Percentiles rank a stretch among this genome's conserved stretches.
Conservation (phyloP, 2,329 filamentous ascomycete genomes). For the Fusarium avenaceum region DNA sequence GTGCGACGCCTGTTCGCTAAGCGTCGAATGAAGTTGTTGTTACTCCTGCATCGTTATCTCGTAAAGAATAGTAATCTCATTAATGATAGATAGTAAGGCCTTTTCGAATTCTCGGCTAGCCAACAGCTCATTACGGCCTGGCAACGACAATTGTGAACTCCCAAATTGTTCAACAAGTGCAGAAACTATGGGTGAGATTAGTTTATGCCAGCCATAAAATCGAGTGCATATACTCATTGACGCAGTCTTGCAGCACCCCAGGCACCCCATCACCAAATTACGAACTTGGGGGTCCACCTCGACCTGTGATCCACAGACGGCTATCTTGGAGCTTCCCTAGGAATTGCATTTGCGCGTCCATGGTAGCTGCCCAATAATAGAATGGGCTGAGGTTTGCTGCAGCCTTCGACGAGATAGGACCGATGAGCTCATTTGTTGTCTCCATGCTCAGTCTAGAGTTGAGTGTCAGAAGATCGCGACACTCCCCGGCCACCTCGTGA, state of each 20-base stretch:
- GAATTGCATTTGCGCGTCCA: not conserved
- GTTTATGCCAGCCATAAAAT: not conserved
- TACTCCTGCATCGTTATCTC: no score
- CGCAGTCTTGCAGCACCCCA: not conserved
- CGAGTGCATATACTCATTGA: not conserved
- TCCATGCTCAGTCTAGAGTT: no score
- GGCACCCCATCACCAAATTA: no score
- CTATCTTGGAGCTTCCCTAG: not conserved
- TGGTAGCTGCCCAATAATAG: not conserved
- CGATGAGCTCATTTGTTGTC: no score
- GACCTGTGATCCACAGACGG: no score
- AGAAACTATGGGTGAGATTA: not conserved
- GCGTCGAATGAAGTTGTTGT: no score
- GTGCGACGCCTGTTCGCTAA: no score
- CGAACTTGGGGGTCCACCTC: no score
- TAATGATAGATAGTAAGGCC: not conserved
- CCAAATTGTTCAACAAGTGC: not conserved
- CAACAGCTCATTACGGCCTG: not conserved
- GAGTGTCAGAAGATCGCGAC: no score
- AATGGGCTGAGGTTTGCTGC: not conserved
- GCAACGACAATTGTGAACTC: not conserved
- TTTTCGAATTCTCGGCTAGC: not conserved
- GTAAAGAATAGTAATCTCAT: not conserved
- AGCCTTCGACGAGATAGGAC: not conserved
- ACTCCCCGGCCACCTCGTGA: no score